Evolutionary conservation across 2,329 filamentous ascomycete genomes (phyloP).

Genomic region (Ophiocordyceps unilateralis): DNA sequence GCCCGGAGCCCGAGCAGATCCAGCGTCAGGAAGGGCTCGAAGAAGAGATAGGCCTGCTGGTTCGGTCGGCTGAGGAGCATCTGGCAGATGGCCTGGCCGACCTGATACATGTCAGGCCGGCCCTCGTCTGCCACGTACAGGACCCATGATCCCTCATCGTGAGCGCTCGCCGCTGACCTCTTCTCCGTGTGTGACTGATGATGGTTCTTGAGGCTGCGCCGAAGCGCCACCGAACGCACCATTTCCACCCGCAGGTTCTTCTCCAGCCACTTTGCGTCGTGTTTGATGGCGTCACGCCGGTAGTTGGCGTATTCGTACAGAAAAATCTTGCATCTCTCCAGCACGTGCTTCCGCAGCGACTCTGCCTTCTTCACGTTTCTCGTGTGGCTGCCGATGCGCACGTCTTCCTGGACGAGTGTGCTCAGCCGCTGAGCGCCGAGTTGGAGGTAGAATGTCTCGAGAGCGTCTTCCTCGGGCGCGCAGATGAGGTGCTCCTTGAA

Average conservation of each 20-base stretch:
- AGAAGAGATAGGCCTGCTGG: conserved; percentile 74
- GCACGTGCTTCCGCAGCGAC: conserved; percentile 60
- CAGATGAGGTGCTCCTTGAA: conserved; percentile 76
- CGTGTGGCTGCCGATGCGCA: conserved; percentile 49
- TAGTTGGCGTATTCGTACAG: conserved; percentile 60
- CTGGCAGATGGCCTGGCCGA: conserved; percentile 73
- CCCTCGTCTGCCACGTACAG: conserved; percentile 58
- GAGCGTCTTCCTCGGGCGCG: conserved; percentile 72
- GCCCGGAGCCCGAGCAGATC: conserved; percentile 66
- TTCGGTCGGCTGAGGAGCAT: conserved; percentile 67
- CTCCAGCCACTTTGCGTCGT: conserved; percentile 82
- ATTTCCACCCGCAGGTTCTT: conserved; percentile 64
- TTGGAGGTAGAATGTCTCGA: conserved; percentile 71
- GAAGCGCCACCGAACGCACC: conserved; percentile 62
- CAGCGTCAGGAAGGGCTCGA: conserved; percentile 79
- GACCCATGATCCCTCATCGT: conserved; percentile 36
- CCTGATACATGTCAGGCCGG: conserved; percentile 73
- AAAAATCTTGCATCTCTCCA: conserved; percentile 81
- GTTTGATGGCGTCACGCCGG: conserved; percentile 58
- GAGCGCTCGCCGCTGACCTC: conserved; percentile 51
- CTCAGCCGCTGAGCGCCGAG: conserved; percentile 67
- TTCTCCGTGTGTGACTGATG: conserved; percentile 56
- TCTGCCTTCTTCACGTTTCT: conserved; percentile 52
- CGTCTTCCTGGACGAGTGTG: conserved; percentile 59
- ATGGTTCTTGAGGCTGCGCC: conserved; percentile 57